phyloP scores from a whole-genome alignment of 176 grass and related monocot genomes.

The Aegilops umbellulata region DNA sequence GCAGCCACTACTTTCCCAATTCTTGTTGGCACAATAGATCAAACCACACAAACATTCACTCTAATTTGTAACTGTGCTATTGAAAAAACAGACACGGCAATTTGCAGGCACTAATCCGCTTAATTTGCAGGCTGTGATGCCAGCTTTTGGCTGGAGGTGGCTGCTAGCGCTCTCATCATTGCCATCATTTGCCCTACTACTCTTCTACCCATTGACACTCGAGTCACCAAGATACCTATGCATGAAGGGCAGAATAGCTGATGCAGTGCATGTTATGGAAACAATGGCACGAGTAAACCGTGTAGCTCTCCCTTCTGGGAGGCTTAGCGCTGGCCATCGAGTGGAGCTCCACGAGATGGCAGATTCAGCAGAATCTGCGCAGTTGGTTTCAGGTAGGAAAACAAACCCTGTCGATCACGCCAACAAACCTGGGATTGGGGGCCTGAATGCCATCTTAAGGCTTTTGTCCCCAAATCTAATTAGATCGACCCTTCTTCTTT shows the following conservation, averaged over 20 bases:
- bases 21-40: conserved; percentile 2
- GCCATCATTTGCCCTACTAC: conserved; percentile 78
- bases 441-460: conserved; percentile 49
- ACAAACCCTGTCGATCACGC: conserved; percentile 1
- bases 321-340: conserved; percentile 46
- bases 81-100: not conserved
- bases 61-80: not conserved
- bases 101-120: conserved; percentile 18
- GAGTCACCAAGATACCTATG: conserved; percentile 95
- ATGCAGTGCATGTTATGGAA: conserved; percentile 74
- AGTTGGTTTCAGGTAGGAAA: conserved; percentile 47
- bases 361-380: conserved; percentile 46
- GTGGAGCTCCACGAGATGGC: conserved; percentile 50
- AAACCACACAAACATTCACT: not conserved
- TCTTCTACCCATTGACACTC: conserved; percentile 73
- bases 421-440: conserved; percentile 49
- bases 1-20: no score
- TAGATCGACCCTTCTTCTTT: conserved; percentile 73
- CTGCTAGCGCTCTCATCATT: conserved; percentile 82
- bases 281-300: conserved; percentile 71
- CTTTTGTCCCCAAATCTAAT: conserved; percentile 87
- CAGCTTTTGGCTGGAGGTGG: conserved; percentile 89
- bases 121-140: conserved; percentile 77
- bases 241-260: conserved; percentile 75
- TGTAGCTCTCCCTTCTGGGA: conserved; percentile 62